These are phyloP conservation scores for Volvariella volvacea DNA, from an alignment of 1,284 basidiomycete genomes.

Conservation along the genomic window DNA sequence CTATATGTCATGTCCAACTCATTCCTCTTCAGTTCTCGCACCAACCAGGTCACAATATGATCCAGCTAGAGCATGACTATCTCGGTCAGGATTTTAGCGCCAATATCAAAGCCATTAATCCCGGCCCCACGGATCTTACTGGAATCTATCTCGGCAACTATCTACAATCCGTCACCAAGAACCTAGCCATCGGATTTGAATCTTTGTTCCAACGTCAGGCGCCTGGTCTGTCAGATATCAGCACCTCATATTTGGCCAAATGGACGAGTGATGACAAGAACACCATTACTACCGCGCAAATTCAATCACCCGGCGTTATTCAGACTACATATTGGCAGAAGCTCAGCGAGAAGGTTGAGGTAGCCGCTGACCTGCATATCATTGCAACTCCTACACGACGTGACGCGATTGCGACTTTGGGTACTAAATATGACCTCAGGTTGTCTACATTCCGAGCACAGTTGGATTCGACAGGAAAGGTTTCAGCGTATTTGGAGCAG, in stretches of 20 bases:
- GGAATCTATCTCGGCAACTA: slow-evolving; percentile 94
- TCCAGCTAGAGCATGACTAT: slow-evolving; percentile 94
- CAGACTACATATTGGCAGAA: slow-evolving; percentile 97
- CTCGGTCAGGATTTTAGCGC: slow-evolving; percentile 84
- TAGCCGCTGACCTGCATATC: slow-evolving; percentile 91
- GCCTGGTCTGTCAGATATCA: slow-evolving; percentile 68
- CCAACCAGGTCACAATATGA: slow-evolving; percentile 78
- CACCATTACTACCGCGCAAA: slow-evolving; percentile 92
- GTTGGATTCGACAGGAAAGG: slow-evolving; percentile 89
- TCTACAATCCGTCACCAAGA: slow-evolving; percentile 92
- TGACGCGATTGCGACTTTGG: slow-evolving; percentile 89
- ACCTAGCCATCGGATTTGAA: slow-evolving; percentile 88
- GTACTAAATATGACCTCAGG: slow-evolving; percentile 95
- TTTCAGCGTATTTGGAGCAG: slow-evolving; percentile 93
- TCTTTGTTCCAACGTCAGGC: slow-evolving; percentile 80
- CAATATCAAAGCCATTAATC: slow-evolving; percentile 91
- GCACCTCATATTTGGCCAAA: slow-evolving; percentile 86
- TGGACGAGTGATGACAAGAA: slow-evolving; percentile 67
- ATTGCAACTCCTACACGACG: slow-evolving; percentile 74
- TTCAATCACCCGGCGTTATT: slow-evolving; percentile 83
- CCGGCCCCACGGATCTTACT: slow-evolving; percentile 82
- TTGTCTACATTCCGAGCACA: slow-evolving; percentile 92
- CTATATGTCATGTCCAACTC: slow-evolving; percentile 11
- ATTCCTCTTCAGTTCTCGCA: slow-evolving; percentile 45
- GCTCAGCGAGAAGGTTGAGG: slow-evolving; percentile 94